A percentile compares a stretch with the other conserved stretches of the same genome.
Conservation (phyloP, 305 asterid species). For the Rubia balearica region DNA sequence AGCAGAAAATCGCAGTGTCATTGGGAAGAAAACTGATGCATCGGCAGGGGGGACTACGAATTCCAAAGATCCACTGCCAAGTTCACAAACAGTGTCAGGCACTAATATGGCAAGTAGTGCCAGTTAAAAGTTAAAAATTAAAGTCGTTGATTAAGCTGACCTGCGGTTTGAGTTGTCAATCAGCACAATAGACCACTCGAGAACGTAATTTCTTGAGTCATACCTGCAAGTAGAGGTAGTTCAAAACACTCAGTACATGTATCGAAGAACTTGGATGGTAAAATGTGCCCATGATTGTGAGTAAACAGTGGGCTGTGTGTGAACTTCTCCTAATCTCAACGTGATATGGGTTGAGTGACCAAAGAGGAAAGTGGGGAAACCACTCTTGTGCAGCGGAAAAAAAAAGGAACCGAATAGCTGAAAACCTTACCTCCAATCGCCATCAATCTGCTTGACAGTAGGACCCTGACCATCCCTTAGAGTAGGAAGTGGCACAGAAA, state of each 20-base stretch:
- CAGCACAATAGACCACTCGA: slow-evolving; percentile 83
- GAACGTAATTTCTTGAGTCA: slow-evolving; percentile 61
- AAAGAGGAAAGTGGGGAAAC: neutral
- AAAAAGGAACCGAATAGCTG: slow-evolving; percentile 4
- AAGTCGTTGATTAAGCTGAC: slow-evolving; percentile 25
- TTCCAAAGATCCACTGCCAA: slow-evolving; percentile 82
- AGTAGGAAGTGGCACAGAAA: slow-evolving; percentile 89
- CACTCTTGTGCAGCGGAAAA: neutral
- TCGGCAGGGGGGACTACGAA: slow-evolving; percentile 75
- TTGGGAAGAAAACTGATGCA: slow-evolving; percentile 68
- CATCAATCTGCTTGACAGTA: slow-evolving; percentile 66
- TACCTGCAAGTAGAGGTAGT: slow-evolving; percentile 39
- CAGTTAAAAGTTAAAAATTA: slow-evolving; percentile 1
- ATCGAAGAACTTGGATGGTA: neutral
- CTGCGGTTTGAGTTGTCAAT: slow-evolving; percentile 86
- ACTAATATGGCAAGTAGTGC: slow-evolving; percentile 14
- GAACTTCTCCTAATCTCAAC: too few species aligned
- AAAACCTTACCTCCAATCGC: slow-evolving; percentile 73
- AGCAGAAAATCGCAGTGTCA: slow-evolving; percentile 59
- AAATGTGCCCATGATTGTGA: neutral
- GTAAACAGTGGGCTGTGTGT: too few species aligned
- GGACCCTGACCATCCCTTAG: slow-evolving; percentile 81
- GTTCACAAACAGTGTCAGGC: slow-evolving; percentile 20
- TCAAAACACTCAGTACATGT: neutral
- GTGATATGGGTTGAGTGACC: too few species aligned